Conservation (phyloP, 164 flowering plant species). For the Magnolia sinica region DNA sequence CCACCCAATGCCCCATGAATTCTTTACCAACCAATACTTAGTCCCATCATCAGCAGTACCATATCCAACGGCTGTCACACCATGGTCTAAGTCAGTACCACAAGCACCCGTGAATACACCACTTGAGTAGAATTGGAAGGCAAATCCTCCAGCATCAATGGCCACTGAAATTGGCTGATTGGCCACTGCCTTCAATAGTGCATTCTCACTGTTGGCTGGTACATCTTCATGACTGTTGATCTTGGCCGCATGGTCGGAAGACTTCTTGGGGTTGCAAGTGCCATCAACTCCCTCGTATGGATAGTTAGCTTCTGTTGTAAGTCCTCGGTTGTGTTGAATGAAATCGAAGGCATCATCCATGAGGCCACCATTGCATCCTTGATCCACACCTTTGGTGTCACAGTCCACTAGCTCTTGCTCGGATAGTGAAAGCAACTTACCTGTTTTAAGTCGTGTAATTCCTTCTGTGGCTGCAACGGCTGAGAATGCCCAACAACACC, state of each 20-base stretch:
- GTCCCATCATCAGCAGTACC: conserved; percentile 20
- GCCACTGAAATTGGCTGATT: conserved; percentile 15
- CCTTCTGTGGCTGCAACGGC: conserved; percentile 16
- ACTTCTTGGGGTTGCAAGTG: conserved; percentile 6
- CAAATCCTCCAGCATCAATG: conserved; percentile 8
- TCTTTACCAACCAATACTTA: conserved; percentile 31
- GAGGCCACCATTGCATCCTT: conserved; percentile 22
- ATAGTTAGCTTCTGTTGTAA: conserved; percentile 25
- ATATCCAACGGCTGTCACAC: conserved; percentile 26
- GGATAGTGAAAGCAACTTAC: conserved; percentile 10
- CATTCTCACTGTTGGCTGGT: conserved; percentile 7
- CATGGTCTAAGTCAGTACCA: conserved; percentile 23
- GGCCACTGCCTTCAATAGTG: conserved; percentile 10
- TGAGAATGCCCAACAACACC: conserved; percentile 18
- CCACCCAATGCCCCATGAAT: conserved; percentile 30
- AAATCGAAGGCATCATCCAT: conserved; percentile 24
- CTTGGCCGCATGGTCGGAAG: neutral
- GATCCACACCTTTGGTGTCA: conserved; percentile 7
- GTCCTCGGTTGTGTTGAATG: conserved; percentile 22
- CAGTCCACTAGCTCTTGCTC: conserved; percentile 23
- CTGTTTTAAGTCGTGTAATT: conserved; percentile 5
- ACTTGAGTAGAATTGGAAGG: conserved; percentile 15
- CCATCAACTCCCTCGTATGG: conserved; percentile 26
- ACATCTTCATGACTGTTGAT: conserved; percentile 9
- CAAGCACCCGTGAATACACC: conserved; percentile 15